Base-by-base conservation (phyloP, 345 rosid species). In the Hibiscus tridactylites region DNA sequence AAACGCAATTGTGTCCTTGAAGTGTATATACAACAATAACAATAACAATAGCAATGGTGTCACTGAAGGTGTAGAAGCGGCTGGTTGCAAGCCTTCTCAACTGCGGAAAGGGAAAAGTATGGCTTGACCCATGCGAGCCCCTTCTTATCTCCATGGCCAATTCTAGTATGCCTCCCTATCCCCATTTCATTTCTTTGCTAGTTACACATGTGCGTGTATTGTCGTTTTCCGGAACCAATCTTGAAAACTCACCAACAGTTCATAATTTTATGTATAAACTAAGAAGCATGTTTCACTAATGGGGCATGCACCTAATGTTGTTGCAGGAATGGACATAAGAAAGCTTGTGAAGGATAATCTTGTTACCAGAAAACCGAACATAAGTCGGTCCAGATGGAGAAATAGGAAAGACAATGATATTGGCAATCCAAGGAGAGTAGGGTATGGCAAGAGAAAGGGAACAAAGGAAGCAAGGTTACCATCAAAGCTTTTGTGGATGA, bases 391-490 rank as follows among this genome's bases (percentile, higher is more conserved):
- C 5, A 42, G 73, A 71, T 35, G 73, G 63, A 70, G 63, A 56
- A 1, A 46, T 3, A 70, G 26, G 53, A 46, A 3, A 56, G 19
- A 1, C 24, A 7, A 19, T 15, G 63, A 35, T 21, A 3, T 3
- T 12, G 65, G 26, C 24, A 56, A 56, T 56, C 60, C 65, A 0
- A 58, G 24, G 24, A 58, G 33, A 12, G 24, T 39, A 57, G 73
- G 63, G 8, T 71, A 71, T 42, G 73, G 73, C 12, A 71, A 70
- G 65, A 57, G 73, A 42, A 70, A 70, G 50, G 73, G 73, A 33
- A 53, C 73, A 3, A 71, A 24, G 61, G 73, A 70, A 37, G 73
- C 73, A 15, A 56, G 54, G 65, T 35, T 57, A n/a, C 19, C 73
- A 9, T 57, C 65, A 3, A 56, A 58, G 73, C 8, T 58, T 21